These are phyloP conservation scores for Ogataea pini DNA, from an alignment of 805 yeast species.

Conservation along the genomic window DNA sequence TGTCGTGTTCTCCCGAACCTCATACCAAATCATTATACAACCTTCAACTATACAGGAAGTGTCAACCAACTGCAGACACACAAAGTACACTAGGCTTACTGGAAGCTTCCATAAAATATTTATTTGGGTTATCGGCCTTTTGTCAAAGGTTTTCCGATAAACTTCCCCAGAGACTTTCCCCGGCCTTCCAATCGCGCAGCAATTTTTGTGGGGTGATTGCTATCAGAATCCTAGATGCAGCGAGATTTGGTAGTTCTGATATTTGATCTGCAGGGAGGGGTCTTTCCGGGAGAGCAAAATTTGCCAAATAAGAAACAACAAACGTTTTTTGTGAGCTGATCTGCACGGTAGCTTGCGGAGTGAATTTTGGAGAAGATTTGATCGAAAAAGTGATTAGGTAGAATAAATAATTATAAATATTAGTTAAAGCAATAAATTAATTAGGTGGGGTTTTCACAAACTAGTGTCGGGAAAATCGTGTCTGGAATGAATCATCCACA, in stretches of 20 bases:
- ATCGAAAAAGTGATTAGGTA: background rate
- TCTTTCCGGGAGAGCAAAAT: background rate
- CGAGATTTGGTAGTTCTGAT: background rate
- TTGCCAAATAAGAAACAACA: background rate
- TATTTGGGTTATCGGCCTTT: too few relatives aligned
- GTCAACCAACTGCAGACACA: too few relatives aligned
- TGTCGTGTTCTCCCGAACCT: background rate
- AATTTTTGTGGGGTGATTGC: slow-evolving; percentile 18
- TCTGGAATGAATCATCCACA: background rate
- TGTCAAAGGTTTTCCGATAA: background rate
- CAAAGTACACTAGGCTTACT: too few relatives aligned
- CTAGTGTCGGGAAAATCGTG: too few relatives aligned
- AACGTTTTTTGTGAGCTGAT: background rate
- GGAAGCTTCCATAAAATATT: too few relatives aligned
- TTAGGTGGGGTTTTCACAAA: too few relatives aligned
- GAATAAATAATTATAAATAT: background rate
- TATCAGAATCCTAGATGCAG: background rate
- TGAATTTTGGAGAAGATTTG: background rate
- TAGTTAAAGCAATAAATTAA: background rate
- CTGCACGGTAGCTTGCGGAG: background rate
- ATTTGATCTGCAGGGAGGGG: background rate
- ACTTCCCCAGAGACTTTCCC: background rate
- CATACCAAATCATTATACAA: too few relatives aligned
- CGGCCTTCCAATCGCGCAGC: background rate
- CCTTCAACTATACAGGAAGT: too few relatives aligned